A percentile compares a stretch with the other conserved stretches of the same genome.
Evolutionary conservation across 2,329 filamentous ascomycete species (phyloP).

Genomic region (Monosporascus sp.): DNA sequence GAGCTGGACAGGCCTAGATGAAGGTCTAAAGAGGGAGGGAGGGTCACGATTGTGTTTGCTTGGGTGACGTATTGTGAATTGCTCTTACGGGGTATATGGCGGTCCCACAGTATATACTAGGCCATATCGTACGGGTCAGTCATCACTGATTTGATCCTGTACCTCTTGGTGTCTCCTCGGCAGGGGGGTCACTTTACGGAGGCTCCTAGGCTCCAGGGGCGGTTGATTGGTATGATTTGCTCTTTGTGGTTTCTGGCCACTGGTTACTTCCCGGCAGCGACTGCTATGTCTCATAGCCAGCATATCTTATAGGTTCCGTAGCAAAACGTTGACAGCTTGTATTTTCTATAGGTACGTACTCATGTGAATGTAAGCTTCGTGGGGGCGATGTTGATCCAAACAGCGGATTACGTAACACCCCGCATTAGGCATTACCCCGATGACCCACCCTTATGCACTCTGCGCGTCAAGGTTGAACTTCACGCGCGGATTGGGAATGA

Average conservation of each 20-base stretch:
- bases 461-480: too few species aligned
- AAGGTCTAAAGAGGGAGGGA: not conserved
- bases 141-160: not conserved
- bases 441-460: too few species aligned
- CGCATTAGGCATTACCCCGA: not conserved
- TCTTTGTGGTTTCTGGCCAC: not conserved
- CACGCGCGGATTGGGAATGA: too few species aligned
- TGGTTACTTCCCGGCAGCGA: not conserved
- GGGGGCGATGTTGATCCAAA: not conserved
- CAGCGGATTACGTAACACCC: not conserved
- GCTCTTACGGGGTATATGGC: too few species aligned
- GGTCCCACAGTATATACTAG: too few species aligned
- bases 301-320: not conserved
- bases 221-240: not conserved
- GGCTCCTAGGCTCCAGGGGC: not conserved
- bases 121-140: not conserved
- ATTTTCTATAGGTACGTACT: not conserved
- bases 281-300: not conserved
- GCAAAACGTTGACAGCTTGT: not conserved
- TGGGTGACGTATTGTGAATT: too few species aligned
- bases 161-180: not conserved
- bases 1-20: not conserved
- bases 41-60: not conserved
- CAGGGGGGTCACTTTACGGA: not conserved
- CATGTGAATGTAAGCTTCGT: not conserved